These are phyloP conservation scores for Ganoderma multipileum DNA, from an alignment of 1,284 basidiomycete genomes.

Conservation along the genomic window DNA sequence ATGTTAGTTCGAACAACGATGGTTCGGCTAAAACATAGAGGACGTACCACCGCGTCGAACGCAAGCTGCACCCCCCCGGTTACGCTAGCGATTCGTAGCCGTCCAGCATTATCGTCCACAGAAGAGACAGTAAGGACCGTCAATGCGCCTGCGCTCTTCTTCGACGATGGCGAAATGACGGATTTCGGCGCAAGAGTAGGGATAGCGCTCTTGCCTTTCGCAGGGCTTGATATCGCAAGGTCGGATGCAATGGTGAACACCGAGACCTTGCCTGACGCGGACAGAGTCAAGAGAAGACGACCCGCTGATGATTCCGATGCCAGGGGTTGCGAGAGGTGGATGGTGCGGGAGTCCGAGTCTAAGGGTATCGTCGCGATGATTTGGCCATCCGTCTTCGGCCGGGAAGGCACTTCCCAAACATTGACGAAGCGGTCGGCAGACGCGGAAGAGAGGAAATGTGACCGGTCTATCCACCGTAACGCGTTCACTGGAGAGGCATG, in stretches of 20 bases:
- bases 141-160: constrained; percentile 45
- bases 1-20: neutral
- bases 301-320: constrained; percentile 37
- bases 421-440: constrained; percentile 81
- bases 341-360: constrained; percentile 68
- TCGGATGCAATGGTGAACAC: constrained; percentile 67
- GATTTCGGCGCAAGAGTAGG: constrained; percentile 59
- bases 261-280: constrained; percentile 71
- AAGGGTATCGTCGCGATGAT: constrained; percentile 71
- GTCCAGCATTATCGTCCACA: constrained; percentile 48
- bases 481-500: constrained; percentile 66
- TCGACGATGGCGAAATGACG: constrained; percentile 50
- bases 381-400: constrained; percentile 54
- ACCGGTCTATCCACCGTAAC: constrained; percentile 57
- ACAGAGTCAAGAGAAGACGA: constrained; percentile 63
- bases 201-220: constrained; percentile 52
- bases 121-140: constrained; percentile 59
- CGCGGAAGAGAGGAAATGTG: constrained; percentile 73
- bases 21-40: neutral
- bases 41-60: constrained; percentile 70
- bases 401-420: constrained; percentile 57
- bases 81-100: constrained; percentile 66
- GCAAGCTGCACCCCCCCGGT: constrained; percentile 71
- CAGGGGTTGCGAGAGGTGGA: constrained; percentile 50
- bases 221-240: constrained; percentile 46